These are phyloP conservation scores for Rhodotorula sp. DNA, from an alignment of 1,284 basidiomycete species.

Conservation along the genomic window DNA sequence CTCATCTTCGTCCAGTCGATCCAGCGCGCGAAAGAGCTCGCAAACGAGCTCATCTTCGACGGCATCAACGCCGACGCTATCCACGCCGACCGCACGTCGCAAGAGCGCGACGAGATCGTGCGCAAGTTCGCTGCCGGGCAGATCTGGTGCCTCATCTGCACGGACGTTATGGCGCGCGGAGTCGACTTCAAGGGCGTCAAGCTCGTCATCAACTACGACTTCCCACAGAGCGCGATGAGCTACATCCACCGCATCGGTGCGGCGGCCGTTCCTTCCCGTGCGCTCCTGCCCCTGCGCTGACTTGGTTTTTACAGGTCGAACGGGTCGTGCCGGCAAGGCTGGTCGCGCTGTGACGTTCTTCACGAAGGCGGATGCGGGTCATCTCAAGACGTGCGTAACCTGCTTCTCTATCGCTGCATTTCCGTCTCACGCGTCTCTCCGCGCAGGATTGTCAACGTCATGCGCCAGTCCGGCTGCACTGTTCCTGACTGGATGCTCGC, in stretches of 20 bases:
- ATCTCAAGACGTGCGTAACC: slow-evolving; percentile 74
- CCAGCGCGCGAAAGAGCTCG: slow-evolving; percentile 82
- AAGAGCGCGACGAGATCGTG: slow-evolving; percentile 82
- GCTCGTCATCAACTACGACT: slow-evolving; percentile 88
- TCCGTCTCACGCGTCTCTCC: slow-evolving; percentile 10
- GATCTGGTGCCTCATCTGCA: slow-evolving; percentile 89
- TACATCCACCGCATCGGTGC: slow-evolving; percentile 91
- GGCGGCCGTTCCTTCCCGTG: slow-evolving; percentile 35
- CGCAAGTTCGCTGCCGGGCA: slow-evolving; percentile 79
- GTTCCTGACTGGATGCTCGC: slow-evolving; percentile 89
- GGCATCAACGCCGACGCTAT: slow-evolving; percentile 87
- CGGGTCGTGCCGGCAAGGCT: slow-evolving; percentile 85
- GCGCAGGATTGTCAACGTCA: slow-evolving; percentile 84
- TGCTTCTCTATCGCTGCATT: not conserved
- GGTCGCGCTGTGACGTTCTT: slow-evolving; percentile 94
- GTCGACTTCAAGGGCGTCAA: slow-evolving; percentile 96
- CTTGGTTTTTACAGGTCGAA: slow-evolving; percentile 62
- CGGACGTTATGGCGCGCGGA: slow-evolving; percentile 92
- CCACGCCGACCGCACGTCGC: slow-evolving; percentile 81
- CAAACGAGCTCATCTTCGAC: slow-evolving; percentile 79
- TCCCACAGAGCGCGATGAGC: slow-evolving; percentile 87
- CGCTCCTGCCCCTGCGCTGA: no score
- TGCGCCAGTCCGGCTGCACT: slow-evolving; percentile 80
- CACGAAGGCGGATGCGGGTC: slow-evolving; percentile 86
- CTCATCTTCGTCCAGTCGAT: slow-evolving; percentile 93